Conservation (phyloP, 2,329 filamentous ascomycete genomes). For the Aureobasidium sp. region DNA sequence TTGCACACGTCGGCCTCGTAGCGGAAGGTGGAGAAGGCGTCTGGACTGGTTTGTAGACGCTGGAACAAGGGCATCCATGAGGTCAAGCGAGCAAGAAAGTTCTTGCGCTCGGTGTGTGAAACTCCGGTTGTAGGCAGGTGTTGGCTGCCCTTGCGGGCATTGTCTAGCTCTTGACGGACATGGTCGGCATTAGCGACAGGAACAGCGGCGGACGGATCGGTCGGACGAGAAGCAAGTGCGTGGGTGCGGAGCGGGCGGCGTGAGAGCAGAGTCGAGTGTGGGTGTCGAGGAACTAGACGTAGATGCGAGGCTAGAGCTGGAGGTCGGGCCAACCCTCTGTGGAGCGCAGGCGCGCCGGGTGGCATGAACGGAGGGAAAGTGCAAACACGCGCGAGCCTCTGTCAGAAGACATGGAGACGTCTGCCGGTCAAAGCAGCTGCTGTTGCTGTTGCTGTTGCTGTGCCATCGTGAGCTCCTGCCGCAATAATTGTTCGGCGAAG, state of each 20-base stretch:
- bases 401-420: slow-evolving; percentile 27
- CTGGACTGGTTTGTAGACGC: background rate
- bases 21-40: slow-evolving; percentile 1
- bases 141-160: background rate
- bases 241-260: background rate
- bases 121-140: background rate
- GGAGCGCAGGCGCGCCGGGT: slow-evolving; percentile 28
- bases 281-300: background rate
- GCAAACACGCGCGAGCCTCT: slow-evolving; percentile 18
- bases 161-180: slow-evolving; percentile 8
- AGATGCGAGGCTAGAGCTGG: slow-evolving; percentile 26
- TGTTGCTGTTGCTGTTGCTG: background rate
- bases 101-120: background rate
- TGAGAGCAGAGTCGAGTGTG: background rate
- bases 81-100: slow-evolving; percentile 3
- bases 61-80: slow-evolving; percentile 1
- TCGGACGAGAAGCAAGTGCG: background rate
- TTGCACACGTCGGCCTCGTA: slow-evolving; percentile 1
- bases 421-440: slow-evolving; percentile 7
- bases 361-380: slow-evolving; percentile 31
- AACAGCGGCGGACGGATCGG: background rate
- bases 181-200: background rate
- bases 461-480: background rate
- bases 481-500: background rate
- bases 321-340: slow-evolving; percentile 39